A percentile compares a stretch with the other conserved stretches of the same genome.
phyloP scores from a whole-genome alignment of 2,329 filamentous ascomycete genomes.

The Epichloe typhina region DNA sequence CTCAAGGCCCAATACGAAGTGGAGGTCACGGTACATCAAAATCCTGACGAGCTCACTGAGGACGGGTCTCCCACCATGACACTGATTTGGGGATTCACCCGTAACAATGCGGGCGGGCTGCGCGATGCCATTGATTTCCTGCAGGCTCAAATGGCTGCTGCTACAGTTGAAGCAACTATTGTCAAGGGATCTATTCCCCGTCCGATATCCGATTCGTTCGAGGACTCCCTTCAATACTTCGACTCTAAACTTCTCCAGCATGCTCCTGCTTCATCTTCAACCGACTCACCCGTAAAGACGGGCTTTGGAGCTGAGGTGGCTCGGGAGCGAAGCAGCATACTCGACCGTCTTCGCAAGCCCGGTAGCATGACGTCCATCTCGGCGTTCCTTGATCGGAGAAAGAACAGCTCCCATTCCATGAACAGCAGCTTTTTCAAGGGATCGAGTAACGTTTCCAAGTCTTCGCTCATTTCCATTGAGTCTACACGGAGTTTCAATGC shows the following conservation, averaged over 20 bases:
- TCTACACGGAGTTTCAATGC: conserved; percentile 81
- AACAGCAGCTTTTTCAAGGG: conserved; percentile 84
- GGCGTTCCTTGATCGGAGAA: conserved; percentile 89
- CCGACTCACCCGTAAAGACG: conserved; percentile 79
- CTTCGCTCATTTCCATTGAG: conserved; percentile 89
- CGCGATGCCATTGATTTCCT: conserved; percentile 95
- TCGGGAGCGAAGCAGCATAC: conserved; percentile 68
- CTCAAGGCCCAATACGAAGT: conserved; percentile 88
- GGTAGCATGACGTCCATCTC: conserved; percentile 89
- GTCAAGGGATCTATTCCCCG: conserved; percentile 91
- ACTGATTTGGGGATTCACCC: conserved; percentile 72
- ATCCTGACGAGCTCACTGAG: conserved; percentile 43
- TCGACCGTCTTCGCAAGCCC: conserved; percentile 87
- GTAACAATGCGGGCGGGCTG: conserved; percentile 90
- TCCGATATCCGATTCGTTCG: conserved; percentile 98
- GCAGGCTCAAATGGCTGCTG: conserved; percentile 70
- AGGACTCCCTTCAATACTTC: conserved; percentile 93
- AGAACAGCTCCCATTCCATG: conserved; percentile 81
- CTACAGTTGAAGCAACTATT: conserved; percentile 75
- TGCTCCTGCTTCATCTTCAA: conserved; percentile 64
- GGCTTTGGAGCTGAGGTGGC: conserved; percentile 71
- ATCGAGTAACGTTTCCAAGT: conserved; percentile 80
- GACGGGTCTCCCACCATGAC: conserved; percentile 45
- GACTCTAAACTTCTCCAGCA: conserved; percentile 94
- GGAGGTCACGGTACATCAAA: conserved; percentile 62